Base-by-base conservation (phyloP, 2,329 filamentous ascomycete genomes). In the Fonsecaea monophora region DNA sequence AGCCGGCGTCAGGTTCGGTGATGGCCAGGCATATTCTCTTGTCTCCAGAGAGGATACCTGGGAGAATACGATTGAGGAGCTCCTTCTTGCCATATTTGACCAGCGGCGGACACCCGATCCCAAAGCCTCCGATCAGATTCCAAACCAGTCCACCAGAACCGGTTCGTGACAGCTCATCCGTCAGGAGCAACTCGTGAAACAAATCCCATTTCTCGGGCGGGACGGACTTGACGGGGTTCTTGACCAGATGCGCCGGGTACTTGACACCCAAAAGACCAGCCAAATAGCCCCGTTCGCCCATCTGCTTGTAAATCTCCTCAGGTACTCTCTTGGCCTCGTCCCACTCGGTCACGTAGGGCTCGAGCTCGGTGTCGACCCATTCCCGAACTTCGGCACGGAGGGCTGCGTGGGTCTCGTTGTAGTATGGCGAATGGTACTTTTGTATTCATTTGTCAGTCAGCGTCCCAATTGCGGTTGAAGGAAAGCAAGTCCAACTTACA, bases 11-110 rank as follows among this genome's bases (percentile, higher is more conserved):
- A 68, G 91, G 95, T 82, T 99, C 95, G 0, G 95, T 99, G 74
- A 99, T 97, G 73, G 95, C 95, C 69, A 99, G 83, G 80, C 95
- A 99, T 77, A 99, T 97, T 71, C 95, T 89, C 89, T 98, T 98
- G 80, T 98, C 92, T 70, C 95, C 95, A 69, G 87, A 88, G 65
- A 99, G 82, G 71, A 99, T 94, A 13, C 88, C 92, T 0, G 95
- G 95, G 62, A 97, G 81, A 76, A 99, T 93, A 63, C 94, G 89
- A 74, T 98, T 88, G 70, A 96, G 88, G 64, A 98, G 85, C 48
- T 86, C 82, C 83, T 94, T 90, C 82, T 91, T 91, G 75, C 93
- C 95, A 75, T 96, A 96, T 84, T 96, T 96, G 79, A 96, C 87
- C 30, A 98, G 79, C 2, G 95, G 95, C 40, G 95, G 95, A 74